These are phyloP conservation scores for Ogataea kodamae DNA, from an alignment of 805 yeast species.

Conservation along the genomic window DNA sequence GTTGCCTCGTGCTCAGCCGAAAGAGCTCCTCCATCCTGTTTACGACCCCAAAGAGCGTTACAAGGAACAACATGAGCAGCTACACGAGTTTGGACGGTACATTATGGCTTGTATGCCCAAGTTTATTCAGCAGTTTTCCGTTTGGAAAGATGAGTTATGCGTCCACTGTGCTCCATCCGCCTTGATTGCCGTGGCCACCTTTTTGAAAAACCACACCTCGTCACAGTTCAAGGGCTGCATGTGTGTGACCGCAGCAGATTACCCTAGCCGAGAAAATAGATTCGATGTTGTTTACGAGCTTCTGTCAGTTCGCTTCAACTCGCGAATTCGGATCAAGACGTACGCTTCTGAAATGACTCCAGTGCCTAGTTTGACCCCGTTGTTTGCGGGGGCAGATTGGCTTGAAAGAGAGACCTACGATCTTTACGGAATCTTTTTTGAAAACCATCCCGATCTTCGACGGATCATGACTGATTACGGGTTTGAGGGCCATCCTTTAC, in stretches of 20 bases:
- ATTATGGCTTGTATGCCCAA: conserved; percentile 77
- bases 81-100: conserved; percentile 79
- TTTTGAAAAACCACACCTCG: conserved; percentile 73
- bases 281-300: conserved; percentile 85
- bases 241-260: conserved; percentile 86
- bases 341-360: conserved; percentile 80
- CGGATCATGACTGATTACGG: conserved; percentile 91
- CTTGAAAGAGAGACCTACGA: conserved; percentile 87
- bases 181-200: conserved; percentile 63
- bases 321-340: conserved; percentile 84
- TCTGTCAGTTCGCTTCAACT: conserved; percentile 76
- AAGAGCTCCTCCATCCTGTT: conserved; percentile 42
- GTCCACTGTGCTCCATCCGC: conserved; percentile 75
- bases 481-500: conserved; percentile 85
- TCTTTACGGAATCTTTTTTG: conserved; percentile 82
- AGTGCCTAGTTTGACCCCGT: conserved; percentile 72
- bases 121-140: conserved; percentile 76
- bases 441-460: conserved; percentile 85
- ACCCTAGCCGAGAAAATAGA: conserved; percentile 77
- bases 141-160: conserved; percentile 87
- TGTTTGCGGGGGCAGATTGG: conserved; percentile 85
- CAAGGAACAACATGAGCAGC: conserved; percentile 60
- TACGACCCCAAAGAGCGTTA: conserved; percentile 78
- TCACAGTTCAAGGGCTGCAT: conserved; percentile 74
- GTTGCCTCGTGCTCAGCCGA: conserved; percentile 32